Percentiles rank a stretch among this genome's conserved stretches.
Evolutionary conservation across 768 basidiomycete species (phyloP).

Genomic region (Lentinula sp.): DNA sequence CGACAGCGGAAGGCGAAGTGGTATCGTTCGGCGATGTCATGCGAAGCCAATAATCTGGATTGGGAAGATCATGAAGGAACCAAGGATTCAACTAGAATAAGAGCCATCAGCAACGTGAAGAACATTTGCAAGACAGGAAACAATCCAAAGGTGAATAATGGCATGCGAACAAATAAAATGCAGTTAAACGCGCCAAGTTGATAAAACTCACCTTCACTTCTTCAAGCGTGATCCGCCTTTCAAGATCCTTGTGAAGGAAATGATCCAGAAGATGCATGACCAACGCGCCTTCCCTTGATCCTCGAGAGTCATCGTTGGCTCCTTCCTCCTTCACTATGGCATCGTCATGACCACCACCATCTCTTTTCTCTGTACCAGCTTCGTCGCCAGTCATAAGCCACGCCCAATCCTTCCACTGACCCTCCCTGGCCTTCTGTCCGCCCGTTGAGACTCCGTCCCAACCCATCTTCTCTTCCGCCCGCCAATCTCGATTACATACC

Average conservation of each 20-base stretch:
- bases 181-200: constrained; percentile 11
- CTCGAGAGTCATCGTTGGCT: background rate
- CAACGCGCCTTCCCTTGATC: constrained; percentile 32
- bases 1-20: background rate
- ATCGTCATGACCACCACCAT: background rate
- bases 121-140: constrained; percentile 4
- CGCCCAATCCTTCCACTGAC: constrained; percentile 5
- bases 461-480: constrained; percentile 65
- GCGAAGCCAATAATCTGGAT: constrained; percentile 64
- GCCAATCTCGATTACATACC: constrained; percentile 75
- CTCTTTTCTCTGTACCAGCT: background rate
- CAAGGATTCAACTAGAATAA: constrained; percentile 48
- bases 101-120: background rate
- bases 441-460: constrained; percentile 59
- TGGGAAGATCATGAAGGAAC: constrained; percentile 62
- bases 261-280: constrained; percentile 69
- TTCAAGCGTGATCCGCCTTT: constrained; percentile 67
- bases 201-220: constrained; percentile 66
- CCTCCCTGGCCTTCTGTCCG: constrained; percentile 42
- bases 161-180: background rate
- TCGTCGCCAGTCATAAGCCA: constrained; percentile 25
- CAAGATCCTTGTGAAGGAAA: constrained; percentile 77
- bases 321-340: background rate
- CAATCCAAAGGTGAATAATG: constrained; percentile 4
- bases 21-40: constrained; percentile 25